Conservation (phyloP, 2,329 filamentous ascomycete genomes). For the Verticillium zaregamsianum region DNA sequence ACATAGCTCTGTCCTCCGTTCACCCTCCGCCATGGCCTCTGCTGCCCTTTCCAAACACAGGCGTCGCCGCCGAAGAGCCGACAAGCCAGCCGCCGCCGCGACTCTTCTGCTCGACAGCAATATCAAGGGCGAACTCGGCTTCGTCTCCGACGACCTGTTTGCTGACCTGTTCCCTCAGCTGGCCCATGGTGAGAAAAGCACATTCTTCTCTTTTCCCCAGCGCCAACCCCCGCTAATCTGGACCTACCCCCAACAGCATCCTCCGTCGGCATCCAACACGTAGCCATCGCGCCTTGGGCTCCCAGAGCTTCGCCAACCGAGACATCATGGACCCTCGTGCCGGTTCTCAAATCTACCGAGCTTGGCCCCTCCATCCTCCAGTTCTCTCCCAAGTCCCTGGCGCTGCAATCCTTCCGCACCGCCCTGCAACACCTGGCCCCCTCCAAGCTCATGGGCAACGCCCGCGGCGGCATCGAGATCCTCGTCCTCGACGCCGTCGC, state of each 20-base stretch:
- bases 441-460: conserved; percentile 68
- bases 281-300: conserved; percentile 72
- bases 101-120: conserved; percentile 75
- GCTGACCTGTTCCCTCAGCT: conserved; percentile 70
- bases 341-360: conserved; percentile 61
- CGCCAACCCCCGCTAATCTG: conserved; percentile 1
- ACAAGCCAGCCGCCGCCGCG: conserved; percentile 74
- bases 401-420: conserved; percentile 75
- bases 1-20: background rate
- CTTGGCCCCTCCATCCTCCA: conserved; percentile 75
- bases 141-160: conserved; percentile 83
- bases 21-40: conserved; percentile 16
- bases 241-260: background rate
- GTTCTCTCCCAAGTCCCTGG: conserved; percentile 67
- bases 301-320: conserved; percentile 55
- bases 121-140: conserved; percentile 77
- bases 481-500: conserved; percentile 77
- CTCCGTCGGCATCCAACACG: conserved; percentile 47
- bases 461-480: conserved; percentile 78
- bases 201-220: background rate
- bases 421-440: conserved; percentile 69
- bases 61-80: conserved; percentile 52
- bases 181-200: conserved; percentile 41
- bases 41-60: conserved; percentile 32
- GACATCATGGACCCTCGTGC: conserved; percentile 79